Evolutionary conservation across 139 green algal genomes (phyloP), one percentile per base, ranked within the genome.

Genomic region (Parachlorella kessleri): DNA sequence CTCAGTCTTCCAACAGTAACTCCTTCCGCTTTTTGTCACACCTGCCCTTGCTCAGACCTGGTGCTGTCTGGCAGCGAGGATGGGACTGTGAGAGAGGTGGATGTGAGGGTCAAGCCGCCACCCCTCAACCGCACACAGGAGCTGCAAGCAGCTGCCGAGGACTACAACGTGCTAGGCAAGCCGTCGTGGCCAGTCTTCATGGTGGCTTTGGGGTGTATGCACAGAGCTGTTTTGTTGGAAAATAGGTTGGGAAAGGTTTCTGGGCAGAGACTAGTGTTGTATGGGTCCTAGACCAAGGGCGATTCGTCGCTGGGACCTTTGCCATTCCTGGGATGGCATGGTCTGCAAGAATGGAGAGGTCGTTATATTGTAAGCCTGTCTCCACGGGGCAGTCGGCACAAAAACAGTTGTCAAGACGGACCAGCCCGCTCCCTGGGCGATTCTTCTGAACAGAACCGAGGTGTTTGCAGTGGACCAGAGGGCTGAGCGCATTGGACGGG

Each of bases 401-500:
- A 32, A 69, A 32, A 14, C 26, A 4, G 24, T 2, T 18, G 18
- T 32, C 63, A 69, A 37, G 37, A 59, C 48, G 48, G 48, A 18
- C 21, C 14, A 59, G 48, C 66, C 30, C 66, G 14, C 10, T 33
- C 66, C 8, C 40, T 72, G 28, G 28, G 66, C 6, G 42, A 42
- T 7, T 75, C 40, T 64, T 36, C 39, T 75, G 69, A 23, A 32
- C 63, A n/a, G n/a, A n/a, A 18, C 63, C 9, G 9, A 9, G 18
- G 18, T 55, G 40, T 38, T n/a, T 73, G 70, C 81, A 84, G 78
- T 82, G 59, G 84, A 88, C 42, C 80, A 86, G 80, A 66, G 80
- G 18, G 55, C 35, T 6, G 79, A 87, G 75, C 59, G 74, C 1
- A 69, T 79, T 28, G 42, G 72, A 1, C 55, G 64, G 32, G n/a